Base-by-base conservation (phyloP, 2,329 filamentous ascomycete species). In the Fusarium graminum region DNA sequence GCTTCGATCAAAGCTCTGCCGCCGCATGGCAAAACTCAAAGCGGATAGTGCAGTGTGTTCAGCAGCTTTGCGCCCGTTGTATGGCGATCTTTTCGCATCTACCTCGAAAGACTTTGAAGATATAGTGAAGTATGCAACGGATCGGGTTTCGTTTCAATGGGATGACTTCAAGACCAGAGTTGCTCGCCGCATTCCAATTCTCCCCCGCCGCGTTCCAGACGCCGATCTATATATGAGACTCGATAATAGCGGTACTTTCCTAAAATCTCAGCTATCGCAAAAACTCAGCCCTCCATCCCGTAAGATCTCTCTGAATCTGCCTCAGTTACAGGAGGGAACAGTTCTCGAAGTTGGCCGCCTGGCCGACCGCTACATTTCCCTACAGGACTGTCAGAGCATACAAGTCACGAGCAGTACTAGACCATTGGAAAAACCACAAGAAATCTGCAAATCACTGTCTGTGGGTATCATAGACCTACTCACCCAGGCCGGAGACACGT, bases 11-110 rank as follows among this genome's bases (percentile, higher is more conserved):
- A 90, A 89, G 69, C 74, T 89, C 1, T 83, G 82, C 61, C 81
- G 85, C 22, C 83, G 87, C 0, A 79, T 90, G 14, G 83, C 82
- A 0, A 90, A 90, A 70, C 68, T 90, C 0, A 82, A 88, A 25
- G 32, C 59, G 0, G 66, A 69, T 13, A 59, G 44, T 10, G 7
- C 10, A 13, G 17, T 46, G 2, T 57, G 32, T 2, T 45, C 63
- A 1, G 25, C 30, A 3, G 3, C 17, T 8, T 13, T 61, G 11
- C 44, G 28, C 12, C 4, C 12, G 3, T 9, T 30, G 3, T 70
- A 68, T 29, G 4, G 62, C 2, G 11, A 41, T 7, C 39, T 69
- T 3, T 69, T 69, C 7, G 22, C 25, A 1, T 17, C n/a, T 2
- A 47, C 3, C 2, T n/a, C 12, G 2, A 11, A 0, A 1, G n/a